Evolutionary conservation across 352 stramenopile genomes (phyloP), one percentile per base, ranked within the genome.

Genomic region (Phytophthora nicotianae): DNA sequence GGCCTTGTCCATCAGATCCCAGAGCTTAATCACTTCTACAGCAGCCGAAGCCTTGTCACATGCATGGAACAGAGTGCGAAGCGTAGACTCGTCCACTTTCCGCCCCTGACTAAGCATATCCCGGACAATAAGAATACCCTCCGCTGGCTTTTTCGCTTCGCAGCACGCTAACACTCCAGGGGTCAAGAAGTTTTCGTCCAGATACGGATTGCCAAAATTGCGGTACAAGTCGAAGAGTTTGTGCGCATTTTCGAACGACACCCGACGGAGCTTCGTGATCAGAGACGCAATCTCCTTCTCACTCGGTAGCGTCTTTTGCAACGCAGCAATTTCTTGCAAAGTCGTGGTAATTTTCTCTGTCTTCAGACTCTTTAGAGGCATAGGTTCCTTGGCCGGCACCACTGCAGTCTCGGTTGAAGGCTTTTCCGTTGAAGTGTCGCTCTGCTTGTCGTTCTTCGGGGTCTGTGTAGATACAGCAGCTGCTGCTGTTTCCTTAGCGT

Each of bases 81-180:
- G 57, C 27, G 86, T 95, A 27, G 72, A 62, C 29, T 88, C 73
- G 41, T 95, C 86, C 3, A 95, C 83, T 41, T 92, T 91, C n/a
- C 86, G 83, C 35, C 86, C 86, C 65, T 95, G 85, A 45, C 85
- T 77, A 23, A 95, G 77, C 83, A 95, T 95, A 57, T 93, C 86
- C 20, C 70, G 78, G 23, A 93, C 83, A 68, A 95, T 93, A 49
- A 68, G 74, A 21, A 95, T 83, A n/a, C 83, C 86, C 19, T 92
- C 70, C 0, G 72, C 59, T 2, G 86, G 82, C 43, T 91, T 89
- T 60, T 90, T 86, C 11, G 83, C 84, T 17, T 91, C 79, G 35
- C 83, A 93, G 48, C 82, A 95, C 53, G 85, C 83, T 16, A 90
- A 43, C n/a, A 95, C 83, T 9, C 86, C 86, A 1, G 84, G 86